phyloP scores from a whole-genome alignment of 2,329 filamentous ascomycete genomes.

The Fusarium domesticum region DNA sequence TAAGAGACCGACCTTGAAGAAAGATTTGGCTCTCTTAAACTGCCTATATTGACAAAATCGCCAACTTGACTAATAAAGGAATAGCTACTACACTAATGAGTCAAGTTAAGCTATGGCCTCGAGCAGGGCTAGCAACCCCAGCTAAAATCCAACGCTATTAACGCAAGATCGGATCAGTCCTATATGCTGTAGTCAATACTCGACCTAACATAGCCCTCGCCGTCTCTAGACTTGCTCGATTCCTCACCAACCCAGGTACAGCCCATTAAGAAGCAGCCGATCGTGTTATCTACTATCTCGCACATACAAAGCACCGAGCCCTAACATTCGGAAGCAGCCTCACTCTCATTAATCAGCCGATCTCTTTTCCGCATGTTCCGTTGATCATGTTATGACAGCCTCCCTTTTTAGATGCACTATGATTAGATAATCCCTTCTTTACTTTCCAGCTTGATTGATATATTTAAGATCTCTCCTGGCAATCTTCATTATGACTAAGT shows the following conservation, averaged over 20 bases:
- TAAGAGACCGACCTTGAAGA: neutral
- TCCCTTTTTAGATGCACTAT: too few relatives aligned
- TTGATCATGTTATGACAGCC: too few relatives aligned
- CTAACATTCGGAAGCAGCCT: neutral
- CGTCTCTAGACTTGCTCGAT: slow-evolving; percentile 1
- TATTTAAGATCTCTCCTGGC: too few relatives aligned
- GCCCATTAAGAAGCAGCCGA: neutral
- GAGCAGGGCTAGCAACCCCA: slow-evolving; percentile 1
- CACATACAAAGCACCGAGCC: neutral
- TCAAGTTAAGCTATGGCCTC: neutral
- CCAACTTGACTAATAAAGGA: slow-evolving; percentile 2
- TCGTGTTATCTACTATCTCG: slow-evolving; percentile 1
- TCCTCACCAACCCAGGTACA: slow-evolving; percentile 1
- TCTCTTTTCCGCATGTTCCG: too few relatives aligned
- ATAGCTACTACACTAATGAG: slow-evolving; percentile 1
- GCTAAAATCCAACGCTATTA: neutral
- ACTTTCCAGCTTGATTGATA: too few relatives aligned
- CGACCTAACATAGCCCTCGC: slow-evolving; percentile 2
- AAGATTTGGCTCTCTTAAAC: slow-evolving; percentile 3
- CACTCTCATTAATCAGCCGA: too few relatives aligned
- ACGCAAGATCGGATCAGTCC: neutral
- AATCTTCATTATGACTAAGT: too few relatives aligned
- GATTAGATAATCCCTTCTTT: too few relatives aligned
- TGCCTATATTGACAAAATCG: slow-evolving; percentile 3
- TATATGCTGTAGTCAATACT: slow-evolving; percentile 1